A percentile compares a stretch with the other conserved stretches of the same genome.
These are phyloP conservation scores for Aureobasidium sp. DNA, from an alignment of 2,329 filamentous ascomycete species.

Conservation along the genomic window DNA sequence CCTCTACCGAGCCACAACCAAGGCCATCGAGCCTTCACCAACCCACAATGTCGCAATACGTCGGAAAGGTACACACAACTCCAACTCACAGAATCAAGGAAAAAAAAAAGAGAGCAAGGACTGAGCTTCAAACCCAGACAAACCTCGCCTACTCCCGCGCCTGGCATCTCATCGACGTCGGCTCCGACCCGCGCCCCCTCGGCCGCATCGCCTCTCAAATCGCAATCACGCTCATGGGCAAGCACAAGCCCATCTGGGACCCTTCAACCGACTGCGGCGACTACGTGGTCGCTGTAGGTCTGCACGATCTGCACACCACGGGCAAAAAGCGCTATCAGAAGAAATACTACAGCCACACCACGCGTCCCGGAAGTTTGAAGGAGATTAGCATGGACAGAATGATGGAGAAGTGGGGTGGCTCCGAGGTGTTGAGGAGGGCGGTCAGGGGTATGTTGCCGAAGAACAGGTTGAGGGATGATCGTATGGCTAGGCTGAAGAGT, in stretches of 20 bases:
- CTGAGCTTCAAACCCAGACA: conserved; percentile 55
- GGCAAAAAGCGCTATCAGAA: conserved; percentile 92
- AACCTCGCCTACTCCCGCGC: conserved; percentile 90
- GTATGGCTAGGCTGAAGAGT: conserved; percentile 80
- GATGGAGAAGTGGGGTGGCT: conserved; percentile 89
- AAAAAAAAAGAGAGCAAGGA: background rate
- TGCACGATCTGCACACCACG: conserved; percentile 77
- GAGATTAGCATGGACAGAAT: conserved; percentile 90
- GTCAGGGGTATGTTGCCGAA: conserved; percentile 98
- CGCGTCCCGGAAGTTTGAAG: conserved; percentile 77
- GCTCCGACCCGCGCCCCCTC: conserved; percentile 64
- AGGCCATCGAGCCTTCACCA: conserved; percentile 7
- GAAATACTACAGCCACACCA: conserved; percentile 91
- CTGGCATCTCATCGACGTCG: conserved; percentile 85
- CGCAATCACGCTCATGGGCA: conserved; percentile 86
- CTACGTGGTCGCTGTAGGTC: conserved; percentile 93
- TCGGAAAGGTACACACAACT: conserved; percentile 57
- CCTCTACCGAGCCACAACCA: background rate
- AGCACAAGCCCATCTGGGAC: conserved; percentile 97
- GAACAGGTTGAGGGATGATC: conserved; percentile 82
- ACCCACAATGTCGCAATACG: conserved; percentile 65
- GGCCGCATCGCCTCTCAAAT: conserved; percentile 85
- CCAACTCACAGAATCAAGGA: background rate
- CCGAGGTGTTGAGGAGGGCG: conserved; percentile 82
- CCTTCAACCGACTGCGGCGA: conserved; percentile 97